Evolutionary conservation across 2,329 filamentous ascomycete species (phyloP).

Genomic region (Fusarium zealandicum): DNA sequence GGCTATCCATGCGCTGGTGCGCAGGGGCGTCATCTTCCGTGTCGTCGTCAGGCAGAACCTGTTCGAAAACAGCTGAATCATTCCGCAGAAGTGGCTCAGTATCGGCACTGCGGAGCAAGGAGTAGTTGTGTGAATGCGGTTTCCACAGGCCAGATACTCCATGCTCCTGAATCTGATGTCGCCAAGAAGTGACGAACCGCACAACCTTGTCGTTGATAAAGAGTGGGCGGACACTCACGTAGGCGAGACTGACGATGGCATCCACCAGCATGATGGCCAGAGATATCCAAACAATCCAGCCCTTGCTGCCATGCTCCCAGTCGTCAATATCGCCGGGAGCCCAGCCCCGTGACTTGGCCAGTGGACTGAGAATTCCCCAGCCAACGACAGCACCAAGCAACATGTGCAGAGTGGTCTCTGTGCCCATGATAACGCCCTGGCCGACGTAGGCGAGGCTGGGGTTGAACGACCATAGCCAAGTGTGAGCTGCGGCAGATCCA

Average conservation of each 20-base stretch:
- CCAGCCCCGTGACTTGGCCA: constrained; percentile 88
- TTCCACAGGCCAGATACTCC: constrained; percentile 34
- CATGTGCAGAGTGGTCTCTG: constrained; percentile 95
- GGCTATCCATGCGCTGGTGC: constrained; percentile 79
- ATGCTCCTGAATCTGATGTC: constrained; percentile 28
- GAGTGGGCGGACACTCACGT: constrained; percentile 73
- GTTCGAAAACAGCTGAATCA: constrained; percentile 16
- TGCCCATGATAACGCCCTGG: constrained; percentile 98
- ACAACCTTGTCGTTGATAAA: constrained; percentile 28
- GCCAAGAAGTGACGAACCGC: constrained; percentile 3
- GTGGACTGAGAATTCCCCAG: constrained; percentile 88
- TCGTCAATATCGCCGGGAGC: constrained; percentile 85
- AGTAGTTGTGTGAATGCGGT: constrained; percentile 33
- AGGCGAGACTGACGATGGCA: constrained; percentile 84
- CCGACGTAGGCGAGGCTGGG: constrained; percentile 97
- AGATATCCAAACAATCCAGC: constrained; percentile 98
- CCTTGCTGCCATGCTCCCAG: constrained; percentile 93
- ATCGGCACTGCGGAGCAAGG: constrained; percentile 29
- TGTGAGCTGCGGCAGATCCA: constrained; percentile 73
- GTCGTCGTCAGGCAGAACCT: constrained; percentile 45
- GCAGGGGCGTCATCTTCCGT: constrained; percentile 80
- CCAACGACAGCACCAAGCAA: constrained; percentile 86
- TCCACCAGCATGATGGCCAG: constrained; percentile 97
- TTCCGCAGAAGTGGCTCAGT: constrained; percentile 1
- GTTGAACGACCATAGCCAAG: constrained; percentile 96